A percentile compares a stretch with the other conserved stretches of the same genome.
Conservation (phyloP, 164 flowering plant genomes). For the Annona cherimola region DNA sequence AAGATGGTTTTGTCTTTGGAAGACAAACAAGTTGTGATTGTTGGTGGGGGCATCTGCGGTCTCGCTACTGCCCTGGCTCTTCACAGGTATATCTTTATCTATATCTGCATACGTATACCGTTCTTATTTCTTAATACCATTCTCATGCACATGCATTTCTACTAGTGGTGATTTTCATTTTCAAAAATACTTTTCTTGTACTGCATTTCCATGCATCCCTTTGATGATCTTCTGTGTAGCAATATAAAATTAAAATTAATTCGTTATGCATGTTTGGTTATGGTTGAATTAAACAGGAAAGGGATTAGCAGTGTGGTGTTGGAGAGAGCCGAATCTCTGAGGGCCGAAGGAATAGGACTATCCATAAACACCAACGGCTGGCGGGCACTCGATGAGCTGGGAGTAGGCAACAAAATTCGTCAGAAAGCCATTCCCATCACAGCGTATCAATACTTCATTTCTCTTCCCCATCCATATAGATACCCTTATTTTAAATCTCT, state of each 20-base stretch:
- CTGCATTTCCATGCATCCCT: neutral
- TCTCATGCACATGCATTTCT: no score
- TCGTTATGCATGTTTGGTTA: neutral
- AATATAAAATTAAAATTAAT: no score
- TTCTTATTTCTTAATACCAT: no score
- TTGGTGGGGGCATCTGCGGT: slow-evolving; percentile 49
- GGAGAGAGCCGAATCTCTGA: slow-evolving; percentile 22
- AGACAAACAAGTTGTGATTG: slow-evolving; percentile 31
- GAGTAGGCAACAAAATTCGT: slow-evolving; percentile 30
- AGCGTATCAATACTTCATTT: slow-evolving; percentile 8
- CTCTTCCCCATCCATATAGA: no score
- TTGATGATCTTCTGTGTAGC: no score
- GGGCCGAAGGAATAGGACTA: slow-evolving; percentile 27
- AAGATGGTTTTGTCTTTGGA: slow-evolving; percentile 1
- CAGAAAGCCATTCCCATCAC: slow-evolving; percentile 25
- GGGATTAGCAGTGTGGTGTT: slow-evolving; percentile 22
- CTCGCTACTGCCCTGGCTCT: slow-evolving; percentile 57
- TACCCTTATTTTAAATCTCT: no score
- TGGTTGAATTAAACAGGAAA: slow-evolving; percentile 14
- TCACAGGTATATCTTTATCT: slow-evolving; percentile 27
- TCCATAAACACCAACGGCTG: slow-evolving; percentile 36
- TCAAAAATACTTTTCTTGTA: no score
- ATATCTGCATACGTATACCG: no score
- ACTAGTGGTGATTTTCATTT: no score
- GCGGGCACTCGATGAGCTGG: slow-evolving; percentile 48